Conservation (phyloP, 2,329 filamentous ascomycete genomes). For the Claviceps cyperi region DNA sequence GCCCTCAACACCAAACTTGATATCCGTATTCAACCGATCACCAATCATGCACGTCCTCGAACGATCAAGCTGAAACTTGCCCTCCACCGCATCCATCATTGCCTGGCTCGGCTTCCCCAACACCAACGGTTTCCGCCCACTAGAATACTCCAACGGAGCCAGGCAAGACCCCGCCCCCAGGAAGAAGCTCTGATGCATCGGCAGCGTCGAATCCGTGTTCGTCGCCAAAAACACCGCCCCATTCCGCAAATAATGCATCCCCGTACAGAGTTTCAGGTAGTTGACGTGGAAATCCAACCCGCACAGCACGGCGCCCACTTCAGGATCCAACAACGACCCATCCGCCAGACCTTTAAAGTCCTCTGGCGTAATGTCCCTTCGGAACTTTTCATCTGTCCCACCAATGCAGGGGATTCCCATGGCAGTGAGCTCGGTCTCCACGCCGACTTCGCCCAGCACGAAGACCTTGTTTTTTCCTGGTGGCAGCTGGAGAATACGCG, state of each 20-base stretch:
- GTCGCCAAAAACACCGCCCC: slow-evolving; percentile 85
- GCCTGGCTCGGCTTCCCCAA: slow-evolving; percentile 93
- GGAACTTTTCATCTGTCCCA: slow-evolving; percentile 66
- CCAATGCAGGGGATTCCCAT: slow-evolving; percentile 73
- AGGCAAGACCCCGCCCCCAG: slow-evolving; percentile 79
- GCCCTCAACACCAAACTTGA: slow-evolving; percentile 85
- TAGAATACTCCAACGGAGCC: slow-evolving; percentile 62
- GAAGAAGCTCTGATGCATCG: slow-evolving; percentile 69
- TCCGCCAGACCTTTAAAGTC: slow-evolving; percentile 72
- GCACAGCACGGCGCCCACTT: slow-evolving; percentile 78
- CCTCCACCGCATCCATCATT: slow-evolving; percentile 98
- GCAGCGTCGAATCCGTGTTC: slow-evolving; percentile 82
- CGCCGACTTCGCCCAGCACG: slow-evolving; percentile 78
- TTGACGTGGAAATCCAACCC: slow-evolving; percentile 92
- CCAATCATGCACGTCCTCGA: slow-evolving; percentile 87
- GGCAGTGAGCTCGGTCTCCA: slow-evolving; percentile 72
- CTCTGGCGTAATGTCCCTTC: slow-evolving; percentile 62
- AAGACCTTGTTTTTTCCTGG: slow-evolving; percentile 82
- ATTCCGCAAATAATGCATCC: slow-evolving; percentile 69
- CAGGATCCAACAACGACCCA: slow-evolving; percentile 62
- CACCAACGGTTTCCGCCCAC: slow-evolving; percentile 53
- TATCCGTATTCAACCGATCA: slow-evolving; percentile 87
- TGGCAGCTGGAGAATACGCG: slow-evolving; percentile 71
- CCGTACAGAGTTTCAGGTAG: slow-evolving; percentile 79
- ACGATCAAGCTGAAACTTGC: slow-evolving; percentile 81